A percentile compares a stretch with the other conserved stretches of the same genome.
These are phyloP conservation scores for Hanseniaspora meyeri DNA, from an alignment of 805 yeast genomes.

Conservation along the genomic window DNA sequence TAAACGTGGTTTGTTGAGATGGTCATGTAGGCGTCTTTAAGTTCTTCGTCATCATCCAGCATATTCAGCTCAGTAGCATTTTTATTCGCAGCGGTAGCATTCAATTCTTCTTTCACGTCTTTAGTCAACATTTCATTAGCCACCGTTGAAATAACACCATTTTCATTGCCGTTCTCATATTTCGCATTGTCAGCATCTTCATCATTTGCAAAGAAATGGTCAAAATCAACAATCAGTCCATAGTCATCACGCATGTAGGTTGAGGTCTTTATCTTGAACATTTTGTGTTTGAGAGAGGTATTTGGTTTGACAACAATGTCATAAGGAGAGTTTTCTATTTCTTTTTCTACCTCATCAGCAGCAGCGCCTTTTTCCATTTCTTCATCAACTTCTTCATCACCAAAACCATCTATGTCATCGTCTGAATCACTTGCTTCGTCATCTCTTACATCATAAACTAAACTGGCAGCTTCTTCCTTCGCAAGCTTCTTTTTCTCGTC, in stretches of 20 bases:
- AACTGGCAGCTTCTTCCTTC: constrained; percentile 13
- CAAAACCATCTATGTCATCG: constrained; percentile 14
- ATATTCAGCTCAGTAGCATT: constrained; percentile 11
- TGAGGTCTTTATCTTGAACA: constrained; percentile 63
- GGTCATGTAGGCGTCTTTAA: constrained; percentile 7
- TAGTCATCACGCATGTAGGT: constrained; percentile 62
- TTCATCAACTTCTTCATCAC: constrained; percentile 23
- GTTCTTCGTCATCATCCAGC: not conserved
- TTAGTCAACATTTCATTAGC: constrained; percentile 8
- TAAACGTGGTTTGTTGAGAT: constrained; percentile 25
- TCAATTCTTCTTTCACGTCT: constrained; percentile 18
- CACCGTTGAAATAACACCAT: not conserved
- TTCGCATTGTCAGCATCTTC: constrained; percentile 23
- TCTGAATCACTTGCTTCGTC: constrained; percentile 24
- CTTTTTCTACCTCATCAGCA: constrained; percentile 20
- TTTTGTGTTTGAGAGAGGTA: constrained; percentile 33
- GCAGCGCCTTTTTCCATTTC: constrained; percentile 17
- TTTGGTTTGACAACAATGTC: constrained; percentile 21
- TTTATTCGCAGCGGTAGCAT: constrained; percentile 18
- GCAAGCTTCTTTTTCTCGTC: constrained; percentile 17
- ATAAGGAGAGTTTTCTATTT: constrained; percentile 18
- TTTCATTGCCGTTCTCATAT: constrained; percentile 13
- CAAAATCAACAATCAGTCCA: constrained; percentile 62
- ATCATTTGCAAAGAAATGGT: constrained; percentile 38
- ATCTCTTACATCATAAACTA: constrained; percentile 18